Evolutionary conservation across 2,329 filamentous ascomycete genomes (phyloP), one percentile per base, ranked within the genome.

Genomic region (Penicillium sp.): DNA sequence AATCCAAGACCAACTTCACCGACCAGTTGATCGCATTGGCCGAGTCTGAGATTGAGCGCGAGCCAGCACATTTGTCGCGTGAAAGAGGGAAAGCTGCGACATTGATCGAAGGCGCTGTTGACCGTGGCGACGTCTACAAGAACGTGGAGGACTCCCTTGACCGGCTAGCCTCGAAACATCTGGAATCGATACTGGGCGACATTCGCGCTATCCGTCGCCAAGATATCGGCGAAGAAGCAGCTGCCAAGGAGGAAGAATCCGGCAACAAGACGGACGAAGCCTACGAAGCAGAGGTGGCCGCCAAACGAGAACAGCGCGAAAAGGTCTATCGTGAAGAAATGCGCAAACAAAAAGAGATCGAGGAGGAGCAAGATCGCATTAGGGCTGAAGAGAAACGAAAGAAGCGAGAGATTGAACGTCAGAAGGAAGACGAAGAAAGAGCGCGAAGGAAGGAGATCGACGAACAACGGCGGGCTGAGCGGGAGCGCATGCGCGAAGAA

Each of bases 91-190:
- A 85, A 64, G 83, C 83, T 25, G 83, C 82, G 9, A 82, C 82
- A 1, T 71, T 87, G 39, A 80, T 87, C 27, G 82, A 86, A 68
- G 84, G 84, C 49, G 82, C 81, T 2, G 83, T 83, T 9, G 83
- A 86, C 57, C 78, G 84, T 48, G 82, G 79, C 54, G 80, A 84
- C 53, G 77, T 86, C 46, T 87, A 86, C 62, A 79, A 79, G 53
- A 78, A 74, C 57, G 81, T 82, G 20, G 81, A 83, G 62, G 69
- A 71, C 7, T 76, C 79, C 13, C 74, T 87, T 42, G 78, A 82
- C 58, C 67, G 67, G 5, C 72, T 85, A 58, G 77, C 85, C 44
- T 74, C 79, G 44, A 72, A 79, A 52, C 76, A 82, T 55, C 70
- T 86, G 33, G 74, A 75, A 2, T 71, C 76, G 38, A 81, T 84